Evolutionary conservation across 768 basidiomycete genomes (phyloP), one percentile per base, ranked within the genome.

Genomic region (Termitomyces sp.): DNA sequence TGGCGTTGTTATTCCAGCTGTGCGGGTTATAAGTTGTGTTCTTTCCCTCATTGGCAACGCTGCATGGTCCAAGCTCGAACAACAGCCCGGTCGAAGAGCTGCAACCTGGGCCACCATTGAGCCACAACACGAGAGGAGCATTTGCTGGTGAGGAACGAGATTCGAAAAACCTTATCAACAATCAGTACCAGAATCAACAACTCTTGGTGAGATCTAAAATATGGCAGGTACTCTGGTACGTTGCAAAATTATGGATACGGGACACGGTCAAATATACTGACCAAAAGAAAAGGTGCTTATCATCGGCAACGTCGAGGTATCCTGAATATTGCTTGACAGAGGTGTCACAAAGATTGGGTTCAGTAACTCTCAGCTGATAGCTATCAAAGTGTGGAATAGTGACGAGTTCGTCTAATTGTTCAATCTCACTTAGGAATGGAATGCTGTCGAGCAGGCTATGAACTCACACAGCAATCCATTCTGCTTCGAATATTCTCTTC

Each of bases 31-130:
- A 67, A 1, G 84, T 86, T 16, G 85, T 86, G 73, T 86, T 88
- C 59, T 75, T 74, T 36, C 93, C 93, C 1, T 85, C 77, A 45
- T 92, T 74, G 18, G 81, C 74, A 61, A 98, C 78, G 33, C 73
- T 74, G 73, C 96, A 98, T 0, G 96, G 95, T 0, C 96, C 96
- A 22, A 96, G 85, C 68, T 98, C 95, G 65, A 96, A 93, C 16
- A 98, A 77, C 24, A 97, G 81, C 11, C 95, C 95, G 1, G 91
- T 89, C 11, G 87, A 84, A 8, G 86, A 88, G 56, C 83, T 86
- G 73, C 85, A 86, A 9, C 86, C 83, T 22, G 85, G 86, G 13
- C 88, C 88, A 36, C 91, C 91, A 63, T 92, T 93, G n/a, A 93
- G 77, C 95, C 95, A 97, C 49, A 97, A 77, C 9, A 95, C 79